Evolutionary conservation across 345 rosid genomes (phyloP), one percentile per base, ranked within the genome.

Genomic region (Populus davidiana): DNA sequence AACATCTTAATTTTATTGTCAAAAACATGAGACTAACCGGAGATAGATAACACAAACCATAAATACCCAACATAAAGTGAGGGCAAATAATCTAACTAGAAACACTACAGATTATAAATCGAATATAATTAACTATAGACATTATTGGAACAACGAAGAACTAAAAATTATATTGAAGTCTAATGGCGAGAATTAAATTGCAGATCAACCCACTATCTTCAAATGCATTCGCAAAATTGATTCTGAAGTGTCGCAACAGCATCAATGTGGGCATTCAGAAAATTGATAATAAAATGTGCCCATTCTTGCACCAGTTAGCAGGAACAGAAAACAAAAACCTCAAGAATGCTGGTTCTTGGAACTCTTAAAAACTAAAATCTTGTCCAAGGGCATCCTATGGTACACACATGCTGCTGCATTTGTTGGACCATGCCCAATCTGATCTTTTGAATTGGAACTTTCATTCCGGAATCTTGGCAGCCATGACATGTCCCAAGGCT

Each of bases 391-490:
- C 33, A 29, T 31, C 33, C 33, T 33, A 33, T 33, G 5, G 5
- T 33, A 33, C 94, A 89, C 56, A 82, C 77, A 84, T 87, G 92
- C 67, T 83, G 92, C 94, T 33, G 36, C 36, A 88, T 86, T 73
- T 86, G 94, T 75, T 86, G 94, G 43, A 88, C 62, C 92, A 87
- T 88, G 64, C 86, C 86, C 21, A 77, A 27, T 33, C 90, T 88
- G 73, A 90, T 68, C 38, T 80, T 90, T 31, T 89, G 77, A 21
- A 69, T 86, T 2, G 88, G 80, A 50, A 89, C 35, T 82, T 90
- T 90, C 86, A 86, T 84, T 76, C 94, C 94, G 3, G 90, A 11
- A 64, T 92, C 91, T 71, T 84, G 87, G 80, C 94, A 90, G 21
- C 91, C 91, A 80, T 69, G 70, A 71, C 91, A 90, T 52, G 59